Evolutionary conservation across 345 rosid genomes (phyloP).

Genomic region (Conringia planisiliqua): DNA sequence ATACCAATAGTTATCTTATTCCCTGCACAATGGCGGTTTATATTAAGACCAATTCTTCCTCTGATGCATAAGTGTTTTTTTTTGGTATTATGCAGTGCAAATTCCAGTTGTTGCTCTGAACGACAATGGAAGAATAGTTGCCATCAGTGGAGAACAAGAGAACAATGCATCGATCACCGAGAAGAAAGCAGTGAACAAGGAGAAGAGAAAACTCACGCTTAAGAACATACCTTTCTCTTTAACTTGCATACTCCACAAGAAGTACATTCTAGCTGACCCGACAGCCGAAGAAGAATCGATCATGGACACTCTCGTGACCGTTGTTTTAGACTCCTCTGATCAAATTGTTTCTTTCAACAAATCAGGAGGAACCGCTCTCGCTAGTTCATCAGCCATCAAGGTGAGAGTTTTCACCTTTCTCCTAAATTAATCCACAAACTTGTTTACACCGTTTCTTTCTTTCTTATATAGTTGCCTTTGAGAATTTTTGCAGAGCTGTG

Average conservation of each 20-base stretch:
- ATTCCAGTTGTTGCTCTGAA: conserved; percentile 76
- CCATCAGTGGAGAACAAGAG: conserved; percentile 33
- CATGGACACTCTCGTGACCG: conserved; percentile 73
- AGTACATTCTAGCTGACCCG: conserved; percentile 80
- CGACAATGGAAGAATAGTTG: conserved; percentile 72
- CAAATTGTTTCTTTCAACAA: conserved; percentile 74
- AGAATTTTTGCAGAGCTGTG: conserved; percentile 25
- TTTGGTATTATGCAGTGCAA: conserved; percentile 51
- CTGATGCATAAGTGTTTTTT: background rate
- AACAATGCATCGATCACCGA: conserved; percentile 36
- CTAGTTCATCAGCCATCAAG: conserved; percentile 56
- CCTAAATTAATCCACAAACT: background rate
- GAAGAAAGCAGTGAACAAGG: conserved; percentile 63
- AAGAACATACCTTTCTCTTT: conserved; percentile 66
- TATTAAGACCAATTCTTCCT: background rate
- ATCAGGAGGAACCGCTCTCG: conserved; percentile 82
- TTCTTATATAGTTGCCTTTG: background rate
- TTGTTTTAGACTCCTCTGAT: conserved; percentile 66
- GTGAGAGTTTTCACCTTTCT: conserved; percentile 38
- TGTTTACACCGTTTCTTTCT: background rate
- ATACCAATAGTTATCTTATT: background rate
- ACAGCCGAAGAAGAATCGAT: conserved; percentile 83
- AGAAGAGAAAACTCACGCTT: conserved; percentile 66
- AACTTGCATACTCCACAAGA: conserved; percentile 75
- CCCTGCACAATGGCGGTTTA: background rate